A percentile compares a stretch with the other conserved stretches of the same genome.
Evolutionary conservation across 148 eudicot species (phyloP).

Genomic region (Rhododendron simsii): DNA sequence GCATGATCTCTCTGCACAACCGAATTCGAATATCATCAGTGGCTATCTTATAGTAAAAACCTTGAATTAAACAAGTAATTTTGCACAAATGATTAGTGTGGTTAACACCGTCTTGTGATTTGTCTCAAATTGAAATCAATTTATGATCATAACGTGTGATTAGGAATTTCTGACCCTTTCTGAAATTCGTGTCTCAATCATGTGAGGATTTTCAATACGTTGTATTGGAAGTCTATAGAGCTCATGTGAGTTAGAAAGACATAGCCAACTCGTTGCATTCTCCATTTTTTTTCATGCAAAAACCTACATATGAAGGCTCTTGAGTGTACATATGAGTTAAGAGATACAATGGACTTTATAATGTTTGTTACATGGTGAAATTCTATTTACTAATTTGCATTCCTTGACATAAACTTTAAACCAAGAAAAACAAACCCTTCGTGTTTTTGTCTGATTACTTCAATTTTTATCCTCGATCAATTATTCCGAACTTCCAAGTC

Average conservation of each 20-base stretch:
- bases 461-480: neutral
- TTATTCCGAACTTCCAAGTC: neutral
- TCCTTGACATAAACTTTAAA: neutral
- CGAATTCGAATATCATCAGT: neutral
- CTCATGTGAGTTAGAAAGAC: neutral
- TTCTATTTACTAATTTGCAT: neutral
- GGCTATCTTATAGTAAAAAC: neutral
- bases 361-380: neutral
- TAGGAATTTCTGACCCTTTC: neutral
- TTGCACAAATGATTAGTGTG: neutral
- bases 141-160: neutral
- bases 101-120: neutral
- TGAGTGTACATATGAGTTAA: neutral
- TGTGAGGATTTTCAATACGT: neutral
- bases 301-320: neutral
- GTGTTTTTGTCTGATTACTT: neutral
- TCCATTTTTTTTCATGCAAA: neutral
- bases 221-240: neutral
- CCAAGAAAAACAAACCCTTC: neutral
- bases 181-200: neutral
- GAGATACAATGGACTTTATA: neutral
- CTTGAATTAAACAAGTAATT: neutral
- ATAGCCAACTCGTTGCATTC: neutral
- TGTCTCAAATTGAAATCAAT: neutral
- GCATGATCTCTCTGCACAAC: conserved; percentile 75